Evolutionary conservation across 306 rosid genomes (phyloP), one percentile per base, ranked within the genome.

Genomic region (Inga laurina): DNA sequence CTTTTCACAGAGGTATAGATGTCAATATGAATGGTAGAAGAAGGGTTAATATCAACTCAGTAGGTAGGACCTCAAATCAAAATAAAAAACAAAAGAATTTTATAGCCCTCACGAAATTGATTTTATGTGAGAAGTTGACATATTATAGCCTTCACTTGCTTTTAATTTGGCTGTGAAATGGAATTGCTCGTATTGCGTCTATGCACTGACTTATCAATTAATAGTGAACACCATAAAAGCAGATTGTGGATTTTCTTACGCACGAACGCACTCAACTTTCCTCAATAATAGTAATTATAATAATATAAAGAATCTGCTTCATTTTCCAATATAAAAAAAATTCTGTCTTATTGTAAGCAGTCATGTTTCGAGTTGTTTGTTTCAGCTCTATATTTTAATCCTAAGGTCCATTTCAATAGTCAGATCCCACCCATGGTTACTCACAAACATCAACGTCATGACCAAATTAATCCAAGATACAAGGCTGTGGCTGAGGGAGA

Each of bases 181-280:
- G 90, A 90, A 81, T 90, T 86, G 95, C 92, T 91, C 97, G 87
- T 93, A 93, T 93, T 86, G 84, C 79, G 83, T 75, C 77, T 4
- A 78, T 87, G 90, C 87, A 82, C 88, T 90, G 87, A 91, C 95
- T 93, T 93, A 93, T 92, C 94, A 91, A 93, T 92, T 93, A 91
- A 84, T 85, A 83, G 84, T 81, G 82, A 65, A 82, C 85, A 62
- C 78, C 85, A 74, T 52, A 85, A 83, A 83, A 83, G 79, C 84
- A 72, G 19, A 76, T 35, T 74, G 77, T 82, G 82, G 86, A 76
- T 86, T 82, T 81, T 88, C 87, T 87, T 76, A 87, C 92, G 93
- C 89, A 87, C 46, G 83, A 77, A 79, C 52, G 48, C 89, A 91
- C 88, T 79, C 82, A 68, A 48, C 3, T 15, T 72, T 46, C 57